A percentile compares a stretch with the other conserved stretches of the same genome.
phyloP scores from a whole-genome alignment of 768 basidiomycete species.

The Termitomyces sp. region DNA sequence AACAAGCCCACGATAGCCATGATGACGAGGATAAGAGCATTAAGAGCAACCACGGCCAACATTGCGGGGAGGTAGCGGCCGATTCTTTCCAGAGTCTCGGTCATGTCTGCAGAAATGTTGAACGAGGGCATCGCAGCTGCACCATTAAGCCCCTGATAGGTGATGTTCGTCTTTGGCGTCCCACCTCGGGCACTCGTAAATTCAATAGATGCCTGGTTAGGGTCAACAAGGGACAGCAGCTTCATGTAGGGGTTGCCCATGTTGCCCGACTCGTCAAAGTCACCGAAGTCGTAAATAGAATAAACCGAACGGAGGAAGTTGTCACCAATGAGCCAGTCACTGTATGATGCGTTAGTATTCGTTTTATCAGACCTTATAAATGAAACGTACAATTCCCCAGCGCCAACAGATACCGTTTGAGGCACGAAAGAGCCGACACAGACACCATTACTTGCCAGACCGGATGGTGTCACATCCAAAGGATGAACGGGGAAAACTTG shows the following conservation, averaged over 20 bases:
- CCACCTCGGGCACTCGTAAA: slow-evolving; percentile 71
- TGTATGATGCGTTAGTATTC: slow-evolving; percentile 22
- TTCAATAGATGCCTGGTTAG: slow-evolving; percentile 64
- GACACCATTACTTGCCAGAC: slow-evolving; percentile 34
- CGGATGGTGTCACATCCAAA: slow-evolving; percentile 61
- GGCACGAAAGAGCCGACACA: slow-evolving; percentile 81
- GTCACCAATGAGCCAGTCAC: slow-evolving; percentile 83
- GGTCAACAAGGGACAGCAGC: slow-evolving; percentile 65
- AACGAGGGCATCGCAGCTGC: slow-evolving; percentile 40
- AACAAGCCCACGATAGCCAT: slow-evolving; percentile 52
- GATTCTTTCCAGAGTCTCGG: slow-evolving; percentile 58
- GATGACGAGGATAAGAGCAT: slow-evolving; percentile 63
- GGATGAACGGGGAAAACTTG: slow-evolving; percentile 77
- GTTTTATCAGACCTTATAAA: neutral
- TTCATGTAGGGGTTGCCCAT: slow-evolving; percentile 81
- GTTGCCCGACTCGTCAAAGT: slow-evolving; percentile 58
- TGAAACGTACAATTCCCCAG: slow-evolving; percentile 60
- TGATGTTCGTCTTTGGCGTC: slow-evolving; percentile 59
- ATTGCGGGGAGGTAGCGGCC: slow-evolving; percentile 67
- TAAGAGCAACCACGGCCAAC: slow-evolving; percentile 73
- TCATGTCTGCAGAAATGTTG: slow-evolving; percentile 54
- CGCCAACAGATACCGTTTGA: slow-evolving; percentile 49
- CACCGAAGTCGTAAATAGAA: slow-evolving; percentile 81
- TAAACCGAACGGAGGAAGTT: slow-evolving; percentile 82
- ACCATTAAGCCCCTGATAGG: slow-evolving; percentile 53